Conservation (phyloP, 805 yeast species). For the Saccharomycopsis amapae region DNA sequence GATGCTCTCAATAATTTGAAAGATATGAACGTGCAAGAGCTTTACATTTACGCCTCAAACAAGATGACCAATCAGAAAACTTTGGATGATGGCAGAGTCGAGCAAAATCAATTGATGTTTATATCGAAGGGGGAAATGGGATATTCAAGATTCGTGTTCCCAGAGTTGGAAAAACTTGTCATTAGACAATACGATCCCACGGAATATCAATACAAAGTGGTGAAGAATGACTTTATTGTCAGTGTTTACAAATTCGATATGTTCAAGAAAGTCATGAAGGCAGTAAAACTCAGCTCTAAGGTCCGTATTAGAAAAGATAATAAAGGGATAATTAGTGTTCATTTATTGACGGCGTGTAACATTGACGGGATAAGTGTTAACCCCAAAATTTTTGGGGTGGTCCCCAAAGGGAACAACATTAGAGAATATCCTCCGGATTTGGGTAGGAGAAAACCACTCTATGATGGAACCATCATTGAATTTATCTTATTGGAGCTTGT, state of each 20-base stretch:
- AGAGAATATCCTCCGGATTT: neutral
- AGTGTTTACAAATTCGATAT: conserved; percentile 44
- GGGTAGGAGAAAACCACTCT: neutral
- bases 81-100: conserved; percentile 28
- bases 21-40: conserved; percentile 45
- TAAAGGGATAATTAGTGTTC: conserved; percentile 41
- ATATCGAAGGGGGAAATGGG: conserved; percentile 74
- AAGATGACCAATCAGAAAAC: conserved; percentile 25
- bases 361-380: conserved; percentile 1
- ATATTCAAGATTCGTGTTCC: conserved; percentile 55
- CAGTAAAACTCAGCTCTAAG: conserved; percentile 43
- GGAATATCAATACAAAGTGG: conserved; percentile 24
- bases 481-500: conserved; percentile 17
- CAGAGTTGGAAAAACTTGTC: conserved; percentile 57
- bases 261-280: conserved; percentile 42
- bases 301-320: conserved; percentile 50
- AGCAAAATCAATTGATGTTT: conserved; percentile 40
- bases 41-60: conserved; percentile 39
- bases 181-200: conserved; percentile 29
- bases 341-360: conserved; percentile 32
- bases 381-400: neutral
- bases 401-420: neutral
- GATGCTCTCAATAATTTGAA: conserved; percentile 50
- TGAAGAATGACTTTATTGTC: conserved; percentile 30
- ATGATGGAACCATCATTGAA: conserved; percentile 19